These are phyloP conservation scores for Carnegiea gigantea DNA, from an alignment of 179 eudicot genomes.

Conservation along the genomic window DNA sequence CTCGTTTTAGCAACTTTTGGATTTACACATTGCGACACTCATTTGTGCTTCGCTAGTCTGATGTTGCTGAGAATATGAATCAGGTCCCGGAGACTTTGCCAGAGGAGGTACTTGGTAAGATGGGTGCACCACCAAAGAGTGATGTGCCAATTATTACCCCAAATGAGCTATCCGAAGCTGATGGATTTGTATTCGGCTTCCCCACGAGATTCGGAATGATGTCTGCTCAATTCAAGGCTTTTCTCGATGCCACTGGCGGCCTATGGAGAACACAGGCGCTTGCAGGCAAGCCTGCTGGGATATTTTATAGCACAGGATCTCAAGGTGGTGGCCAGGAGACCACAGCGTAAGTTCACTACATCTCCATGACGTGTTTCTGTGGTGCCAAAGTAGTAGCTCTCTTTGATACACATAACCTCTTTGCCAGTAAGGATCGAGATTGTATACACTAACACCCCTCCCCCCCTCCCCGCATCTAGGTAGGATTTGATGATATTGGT, in stretches of 20 bases:
- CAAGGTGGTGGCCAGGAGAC: constrained; percentile 94
- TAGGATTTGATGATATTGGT: no score
- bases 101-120: constrained; percentile 59
- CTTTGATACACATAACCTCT: background rate
- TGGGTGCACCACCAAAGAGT: constrained; percentile 70
- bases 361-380: background rate
- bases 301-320: constrained; percentile 69
- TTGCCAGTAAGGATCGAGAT: background rate
- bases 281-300: constrained; percentile 85
- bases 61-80: constrained; percentile 17
- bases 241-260: constrained; percentile 67
- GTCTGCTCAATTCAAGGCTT: constrained; percentile 84
- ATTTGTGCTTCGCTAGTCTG: background rate
- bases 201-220: constrained; percentile 87
- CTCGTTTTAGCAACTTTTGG: background rate
- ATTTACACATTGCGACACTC: background rate
- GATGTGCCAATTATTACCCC: constrained; percentile 54
- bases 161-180: constrained; percentile 61
- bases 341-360: constrained; percentile 56
- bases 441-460: background rate
- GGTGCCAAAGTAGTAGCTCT: no score
- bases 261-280: constrained; percentile 68
- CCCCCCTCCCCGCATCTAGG: no score
- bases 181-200: constrained; percentile 76
- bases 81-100: constrained; percentile 79